These are phyloP conservation scores for Salix viminalis DNA, from an alignment of 345 rosid genomes.

Conservation along the genomic window DNA sequence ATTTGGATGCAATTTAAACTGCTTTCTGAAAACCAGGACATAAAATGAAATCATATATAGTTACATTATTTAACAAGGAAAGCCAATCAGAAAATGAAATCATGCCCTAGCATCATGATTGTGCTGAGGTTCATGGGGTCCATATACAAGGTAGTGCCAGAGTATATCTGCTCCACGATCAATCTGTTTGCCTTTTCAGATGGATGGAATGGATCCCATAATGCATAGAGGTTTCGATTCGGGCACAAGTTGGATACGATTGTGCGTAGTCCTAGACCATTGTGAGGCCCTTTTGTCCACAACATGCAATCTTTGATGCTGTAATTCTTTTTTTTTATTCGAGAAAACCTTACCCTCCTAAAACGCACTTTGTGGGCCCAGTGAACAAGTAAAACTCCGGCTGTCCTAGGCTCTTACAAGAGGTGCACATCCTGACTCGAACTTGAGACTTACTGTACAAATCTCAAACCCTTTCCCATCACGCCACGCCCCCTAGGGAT, in stretches of 20 bases:
- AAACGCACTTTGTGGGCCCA: no score
- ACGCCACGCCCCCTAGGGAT: no score
- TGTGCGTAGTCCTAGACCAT: slow-evolving; percentile 77
- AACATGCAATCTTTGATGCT: slow-evolving; percentile 60
- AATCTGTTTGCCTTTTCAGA: slow-evolving; percentile 65
- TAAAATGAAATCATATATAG: background rate
- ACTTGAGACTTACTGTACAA: no score
- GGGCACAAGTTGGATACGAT: slow-evolving; percentile 54
- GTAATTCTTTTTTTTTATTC: slow-evolving; percentile 1
- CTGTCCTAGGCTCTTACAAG: rapidly evolving
- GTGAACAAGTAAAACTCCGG: no score
- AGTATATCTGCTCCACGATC: slow-evolving; percentile 31
- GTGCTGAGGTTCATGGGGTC: slow-evolving; percentile 90
- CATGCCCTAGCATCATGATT: slow-evolving; percentile 33
- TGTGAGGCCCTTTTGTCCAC: slow-evolving; percentile 73
- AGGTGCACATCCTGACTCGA: no score
- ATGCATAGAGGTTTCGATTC: slow-evolving; percentile 49
- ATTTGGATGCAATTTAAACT: no score
- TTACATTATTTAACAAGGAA: background rate
- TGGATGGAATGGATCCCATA: slow-evolving; percentile 80
- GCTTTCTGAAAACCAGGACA: no score
- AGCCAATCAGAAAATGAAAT: background rate
- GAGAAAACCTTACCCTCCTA: no score
- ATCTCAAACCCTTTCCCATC: no score
- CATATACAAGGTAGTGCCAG: slow-evolving; percentile 51